phyloP scores from a whole-genome alignment of 805 yeast species.

The Dipodascopsis tothii region DNA sequence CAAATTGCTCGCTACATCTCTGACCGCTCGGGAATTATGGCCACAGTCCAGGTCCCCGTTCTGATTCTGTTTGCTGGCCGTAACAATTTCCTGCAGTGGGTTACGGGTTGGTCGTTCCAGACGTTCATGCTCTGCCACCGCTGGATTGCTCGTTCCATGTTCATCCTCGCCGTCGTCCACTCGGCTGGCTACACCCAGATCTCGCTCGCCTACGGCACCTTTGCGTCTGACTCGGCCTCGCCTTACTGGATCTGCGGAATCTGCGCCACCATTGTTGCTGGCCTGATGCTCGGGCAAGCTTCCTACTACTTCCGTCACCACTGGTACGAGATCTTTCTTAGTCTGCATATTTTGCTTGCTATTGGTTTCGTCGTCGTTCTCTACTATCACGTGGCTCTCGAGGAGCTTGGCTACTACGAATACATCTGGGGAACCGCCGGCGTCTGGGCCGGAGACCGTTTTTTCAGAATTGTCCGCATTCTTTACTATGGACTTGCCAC shows the following conservation, averaged over 20 bases:
- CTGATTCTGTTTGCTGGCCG: slow-evolving; percentile 61
- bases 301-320: slow-evolving; percentile 43
- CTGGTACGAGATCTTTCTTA: slow-evolving; percentile 53
- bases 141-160: slow-evolving; percentile 50
- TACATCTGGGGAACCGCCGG: slow-evolving; percentile 49
- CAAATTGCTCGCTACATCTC: slow-evolving; percentile 10
- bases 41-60: slow-evolving; percentile 39
- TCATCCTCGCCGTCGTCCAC: slow-evolving; percentile 48
- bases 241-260: slow-evolving; percentile 32
- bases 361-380: slow-evolving; percentile 45
- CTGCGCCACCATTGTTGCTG: slow-evolving; percentile 36
- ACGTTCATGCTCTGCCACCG: slow-evolving; percentile 58
- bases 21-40: slow-evolving; percentile 25
- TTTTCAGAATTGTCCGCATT: slow-evolving; percentile 49
- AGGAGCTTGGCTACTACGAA: slow-evolving; percentile 43
- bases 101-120: slow-evolving; percentile 57
- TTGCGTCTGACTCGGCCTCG: slow-evolving; percentile 1
- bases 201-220: slow-evolving; percentile 3
- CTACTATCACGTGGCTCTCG: slow-evolving; percentile 46
- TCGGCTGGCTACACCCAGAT: slow-evolving; percentile 48
- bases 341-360: slow-evolving; percentile 50
- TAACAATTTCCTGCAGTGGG: slow-evolving; percentile 55
- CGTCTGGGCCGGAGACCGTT: slow-evolving; percentile 65
- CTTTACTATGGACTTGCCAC: slow-evolving; percentile 44
- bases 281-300: slow-evolving; percentile 43